Evolutionary conservation across 139 green algal species (phyloP).

Genomic region (Yamagishiella unicocca): DNA sequence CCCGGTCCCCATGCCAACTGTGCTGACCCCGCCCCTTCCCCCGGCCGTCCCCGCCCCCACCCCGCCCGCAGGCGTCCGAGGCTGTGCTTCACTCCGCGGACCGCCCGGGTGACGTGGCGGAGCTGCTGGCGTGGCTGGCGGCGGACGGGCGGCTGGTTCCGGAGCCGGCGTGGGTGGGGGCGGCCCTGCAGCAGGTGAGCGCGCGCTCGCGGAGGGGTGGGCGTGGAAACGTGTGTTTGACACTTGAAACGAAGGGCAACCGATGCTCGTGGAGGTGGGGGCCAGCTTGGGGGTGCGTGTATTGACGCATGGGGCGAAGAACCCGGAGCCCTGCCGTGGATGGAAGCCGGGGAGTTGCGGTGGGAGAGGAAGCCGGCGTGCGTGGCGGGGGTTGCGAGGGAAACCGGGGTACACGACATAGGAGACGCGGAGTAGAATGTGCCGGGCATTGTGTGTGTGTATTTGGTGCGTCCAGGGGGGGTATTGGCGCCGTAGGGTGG

Average conservation of each 20-base stretch:
- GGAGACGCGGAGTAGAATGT: no score
- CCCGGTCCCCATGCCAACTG: no score
- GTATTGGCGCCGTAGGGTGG: no score
- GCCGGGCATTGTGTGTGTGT: no score
- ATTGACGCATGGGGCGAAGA: no score
- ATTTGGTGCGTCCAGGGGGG: no score
- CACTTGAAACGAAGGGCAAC: no score
- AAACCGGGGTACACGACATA: neutral
- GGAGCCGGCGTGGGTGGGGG: constrained; percentile 10
- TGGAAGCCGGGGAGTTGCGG: neutral
- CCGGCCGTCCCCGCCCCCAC: no score
- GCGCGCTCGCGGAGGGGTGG: neutral
- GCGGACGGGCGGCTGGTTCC: neutral
- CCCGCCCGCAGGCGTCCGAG: neutral
- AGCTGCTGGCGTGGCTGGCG: constrained; percentile 15
- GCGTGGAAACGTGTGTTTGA: neutral
- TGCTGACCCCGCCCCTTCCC: no score
- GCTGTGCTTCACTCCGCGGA: neutral
- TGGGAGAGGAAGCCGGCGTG: neutral
- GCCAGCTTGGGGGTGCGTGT: no score
- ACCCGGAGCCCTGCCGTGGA: no score
- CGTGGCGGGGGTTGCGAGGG: neutral
- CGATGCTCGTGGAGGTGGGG: no score
- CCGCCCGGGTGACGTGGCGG: neutral
- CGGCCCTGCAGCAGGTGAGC: constrained; percentile 26